Base-by-base conservation (phyloP, 2,329 filamentous ascomycete genomes). In the Penicillium sp. region DNA sequence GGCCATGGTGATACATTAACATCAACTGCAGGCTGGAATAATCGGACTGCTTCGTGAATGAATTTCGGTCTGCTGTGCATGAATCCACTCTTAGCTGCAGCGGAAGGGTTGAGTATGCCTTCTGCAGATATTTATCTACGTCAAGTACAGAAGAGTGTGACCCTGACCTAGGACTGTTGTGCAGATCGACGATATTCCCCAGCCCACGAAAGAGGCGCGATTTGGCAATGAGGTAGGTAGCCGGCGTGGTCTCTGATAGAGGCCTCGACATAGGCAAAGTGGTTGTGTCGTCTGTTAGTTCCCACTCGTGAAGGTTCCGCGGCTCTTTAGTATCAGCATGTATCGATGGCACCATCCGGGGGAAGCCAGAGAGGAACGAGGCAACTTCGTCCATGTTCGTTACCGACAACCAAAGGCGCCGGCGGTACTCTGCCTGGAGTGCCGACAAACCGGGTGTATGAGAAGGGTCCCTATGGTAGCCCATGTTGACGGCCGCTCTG, bases 401-500 rank as follows among this genome's bases (percentile, higher is more conserved):
- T 19, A 64, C 52, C 1, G 62, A 58, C 1, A 56, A 23, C 62
- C 62, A 64, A 21, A 59, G 44, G 2, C 59, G 62, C 13, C 62
- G 55, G 19, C 62, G 52, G 23, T 56, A 62, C 41, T 64, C 62
- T 5, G 46, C 56, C 17, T 64, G 30, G 6, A 62, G 7, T 1
- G 26, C 23, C 1, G 59, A 21, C 4, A 64, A 31, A 2, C 30
- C 44, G 1, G 62, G 38, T 1, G 46, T 61, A 3, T 64, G 59
- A 3, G 31, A 35, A 15, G 59, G 59, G 23, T 64, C 62, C 6
- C 62, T 56, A 23, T 62, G 62, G 11, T 64, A 64, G 13, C 62
- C 62, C 62, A 64, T 64, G 35, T 59, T 62, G 7, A 64, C 61
- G 5, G 62, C 62, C 4, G 59, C 56, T 4, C 59, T 55, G 7